Evolutionary conservation across 768 basidiomycete genomes (phyloP).

Genomic region (Boletus rubescentipes): DNA sequence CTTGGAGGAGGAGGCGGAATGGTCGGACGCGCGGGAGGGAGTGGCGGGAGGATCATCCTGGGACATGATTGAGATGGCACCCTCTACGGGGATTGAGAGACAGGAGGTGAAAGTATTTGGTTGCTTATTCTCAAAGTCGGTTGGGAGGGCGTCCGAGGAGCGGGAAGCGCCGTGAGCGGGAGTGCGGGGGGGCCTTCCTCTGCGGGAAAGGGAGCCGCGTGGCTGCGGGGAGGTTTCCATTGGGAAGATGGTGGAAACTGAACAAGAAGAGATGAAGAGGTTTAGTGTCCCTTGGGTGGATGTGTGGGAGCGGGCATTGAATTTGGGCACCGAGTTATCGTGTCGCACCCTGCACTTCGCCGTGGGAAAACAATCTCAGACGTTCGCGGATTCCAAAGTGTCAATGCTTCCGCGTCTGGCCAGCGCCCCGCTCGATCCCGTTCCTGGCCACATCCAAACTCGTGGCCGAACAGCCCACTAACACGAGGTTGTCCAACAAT

Average conservation of each 20-base stretch:
- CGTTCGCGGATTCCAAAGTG: constrained; percentile 35
- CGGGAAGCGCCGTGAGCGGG: constrained; percentile 44
- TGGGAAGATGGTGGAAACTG: constrained; percentile 39
- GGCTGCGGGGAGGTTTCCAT: constrained; percentile 45
- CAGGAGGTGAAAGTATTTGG: constrained; percentile 58
- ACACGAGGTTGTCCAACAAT: constrained; percentile 13
- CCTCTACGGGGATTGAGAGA: constrained; percentile 76
- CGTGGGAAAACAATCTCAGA: constrained; percentile 31
- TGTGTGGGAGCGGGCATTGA: constrained; percentile 42
- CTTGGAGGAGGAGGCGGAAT: constrained; percentile 46
- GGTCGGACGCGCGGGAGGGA: constrained; percentile 35
- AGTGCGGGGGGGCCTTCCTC: constrained; percentile 61
- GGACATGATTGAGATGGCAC: constrained; percentile 61
- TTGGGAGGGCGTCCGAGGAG: constrained; percentile 43
- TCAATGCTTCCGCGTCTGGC: constrained; percentile 35
- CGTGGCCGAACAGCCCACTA: constrained; percentile 5
- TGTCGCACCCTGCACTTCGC: constrained; percentile 34
- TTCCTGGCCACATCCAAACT: constrained; percentile 10
- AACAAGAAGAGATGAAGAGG: constrained; percentile 9
- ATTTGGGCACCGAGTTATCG: constrained; percentile 41
- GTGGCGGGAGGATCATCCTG: constrained; percentile 41
- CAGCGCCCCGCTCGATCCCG: constrained; percentile 28
- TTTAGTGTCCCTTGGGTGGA: constrained; percentile 28
- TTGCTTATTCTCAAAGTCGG: constrained; percentile 50
- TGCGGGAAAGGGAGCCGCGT: constrained; percentile 61